Conservation (phyloP, 2,329 filamentous ascomycete species). For the Sporothrix euskadiensis region DNA sequence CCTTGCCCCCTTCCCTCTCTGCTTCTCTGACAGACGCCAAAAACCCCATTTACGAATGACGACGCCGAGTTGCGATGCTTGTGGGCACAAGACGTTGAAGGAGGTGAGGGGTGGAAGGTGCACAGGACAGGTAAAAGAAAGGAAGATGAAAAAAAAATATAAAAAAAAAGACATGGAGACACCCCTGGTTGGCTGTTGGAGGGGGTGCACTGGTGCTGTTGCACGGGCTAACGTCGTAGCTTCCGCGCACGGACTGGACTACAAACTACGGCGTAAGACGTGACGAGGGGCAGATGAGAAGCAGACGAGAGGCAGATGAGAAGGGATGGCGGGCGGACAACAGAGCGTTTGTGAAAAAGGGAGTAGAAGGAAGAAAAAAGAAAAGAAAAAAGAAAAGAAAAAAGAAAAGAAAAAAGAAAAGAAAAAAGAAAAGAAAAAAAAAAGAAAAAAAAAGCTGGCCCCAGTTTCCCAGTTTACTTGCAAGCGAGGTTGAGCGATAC, state of each 20-base stretch:
- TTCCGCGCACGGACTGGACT: slow-evolving; percentile 19
- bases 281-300: slow-evolving; percentile 2
- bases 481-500: not conserved
- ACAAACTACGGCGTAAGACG: slow-evolving; percentile 8
- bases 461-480: not conserved
- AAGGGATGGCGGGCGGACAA: not conserved
- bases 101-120: not conserved
- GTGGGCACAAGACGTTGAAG: not conserved
- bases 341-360: not conserved
- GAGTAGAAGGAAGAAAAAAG: not conserved
- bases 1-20: not conserved
- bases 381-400: not conserved
- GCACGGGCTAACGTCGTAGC: slow-evolving; percentile 19
- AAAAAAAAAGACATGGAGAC: not conserved
- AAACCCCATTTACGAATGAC: not conserved
- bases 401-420: not conserved
- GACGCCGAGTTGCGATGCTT: not conserved
- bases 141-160: not conserved
- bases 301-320: not conserved
- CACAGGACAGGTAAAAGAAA: too few species aligned
- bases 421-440: not conserved
- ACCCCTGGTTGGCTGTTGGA: not conserved
- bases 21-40: not conserved
- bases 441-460: not conserved
- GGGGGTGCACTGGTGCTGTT: not conserved